A percentile compares a stretch with the other conserved stretches of the same genome.
Conservation (phyloP, 1,284 basidiomycete genomes). For the Exobasidium cylindrosporum region DNA sequence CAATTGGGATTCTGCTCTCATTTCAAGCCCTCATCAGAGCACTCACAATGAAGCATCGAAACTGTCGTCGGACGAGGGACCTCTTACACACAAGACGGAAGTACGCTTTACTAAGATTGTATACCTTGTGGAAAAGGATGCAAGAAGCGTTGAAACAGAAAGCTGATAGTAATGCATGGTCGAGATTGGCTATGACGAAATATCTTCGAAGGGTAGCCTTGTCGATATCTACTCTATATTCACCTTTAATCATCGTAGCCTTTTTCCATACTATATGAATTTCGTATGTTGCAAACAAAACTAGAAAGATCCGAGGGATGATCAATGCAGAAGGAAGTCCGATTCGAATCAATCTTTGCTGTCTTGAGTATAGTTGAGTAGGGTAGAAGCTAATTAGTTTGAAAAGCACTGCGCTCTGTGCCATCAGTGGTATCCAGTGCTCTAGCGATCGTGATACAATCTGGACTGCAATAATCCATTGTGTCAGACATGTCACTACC, state of each 20-base stretch:
- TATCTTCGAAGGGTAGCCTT: too few species aligned
- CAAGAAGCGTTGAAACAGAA: background rate
- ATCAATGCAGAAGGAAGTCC: background rate
- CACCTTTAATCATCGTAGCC: background rate
- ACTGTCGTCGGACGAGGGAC: too few species aligned
- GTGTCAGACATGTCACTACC: background rate
- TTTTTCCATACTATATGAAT: background rate
- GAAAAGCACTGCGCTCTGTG: background rate
- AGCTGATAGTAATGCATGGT: background rate
- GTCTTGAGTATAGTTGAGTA: background rate
- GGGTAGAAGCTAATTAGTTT: background rate
- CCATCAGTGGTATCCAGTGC: background rate
- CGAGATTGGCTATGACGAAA: background rate
- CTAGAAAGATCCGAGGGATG: background rate
- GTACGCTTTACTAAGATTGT: too few species aligned
- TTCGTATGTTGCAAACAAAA: background rate
- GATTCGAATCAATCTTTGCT: background rate
- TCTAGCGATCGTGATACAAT: background rate
- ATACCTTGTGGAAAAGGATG: background rate
- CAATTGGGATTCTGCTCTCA: too few species aligned
- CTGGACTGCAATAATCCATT: background rate
- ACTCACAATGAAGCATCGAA: too few species aligned
- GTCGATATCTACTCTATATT: too few species aligned
- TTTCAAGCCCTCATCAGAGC: too few species aligned
- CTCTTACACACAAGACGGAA: too few species aligned